These are phyloP conservation scores for Ceratopteris richardii DNA, from an alignment of 75 land plant genomes.

Conservation along the genomic window DNA sequence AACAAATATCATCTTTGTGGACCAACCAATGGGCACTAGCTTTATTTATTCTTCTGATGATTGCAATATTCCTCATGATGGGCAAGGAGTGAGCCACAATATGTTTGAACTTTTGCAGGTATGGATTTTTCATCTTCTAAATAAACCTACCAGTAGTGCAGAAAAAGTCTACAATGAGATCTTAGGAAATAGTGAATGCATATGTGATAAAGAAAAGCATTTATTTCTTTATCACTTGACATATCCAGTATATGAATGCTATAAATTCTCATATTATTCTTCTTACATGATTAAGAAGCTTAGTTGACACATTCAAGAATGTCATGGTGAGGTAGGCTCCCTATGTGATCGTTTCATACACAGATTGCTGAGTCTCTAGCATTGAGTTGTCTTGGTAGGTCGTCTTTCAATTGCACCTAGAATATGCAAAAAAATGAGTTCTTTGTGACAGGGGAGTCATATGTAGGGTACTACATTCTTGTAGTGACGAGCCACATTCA, in stretches of 20 bases:
- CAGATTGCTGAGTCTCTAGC: no score
- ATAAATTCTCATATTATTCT: no score
- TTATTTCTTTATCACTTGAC: no score
- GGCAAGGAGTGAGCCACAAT: constrained; percentile 67
- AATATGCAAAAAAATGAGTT: constrained; percentile 77
- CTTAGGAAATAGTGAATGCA: no score
- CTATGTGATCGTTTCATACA: no score
- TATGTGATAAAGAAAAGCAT: no score
- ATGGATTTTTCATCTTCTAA: background rate
- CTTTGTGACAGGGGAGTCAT: constrained; percentile 96
- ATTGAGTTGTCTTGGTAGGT: constrained; percentile 31
- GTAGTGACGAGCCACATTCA: constrained; percentile 82
- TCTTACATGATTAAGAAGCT: no score
- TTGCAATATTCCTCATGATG: constrained; percentile 59
- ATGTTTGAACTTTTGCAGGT: constrained; percentile 89
- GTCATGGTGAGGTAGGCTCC: no score
- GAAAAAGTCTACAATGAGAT: no score
- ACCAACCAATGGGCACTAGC: constrained; percentile 92
- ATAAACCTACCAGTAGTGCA: no score
- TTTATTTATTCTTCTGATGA: constrained; percentile 75
- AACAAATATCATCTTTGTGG: constrained; percentile 78
- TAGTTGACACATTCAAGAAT: no score
- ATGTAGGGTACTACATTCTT: constrained; percentile 98
- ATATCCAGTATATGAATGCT: no score
- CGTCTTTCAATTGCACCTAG: constrained; percentile 73